phyloP scores from a whole-genome alignment of 352 stramenopile genomes.

The Phytophthora kernoviae region DNA sequence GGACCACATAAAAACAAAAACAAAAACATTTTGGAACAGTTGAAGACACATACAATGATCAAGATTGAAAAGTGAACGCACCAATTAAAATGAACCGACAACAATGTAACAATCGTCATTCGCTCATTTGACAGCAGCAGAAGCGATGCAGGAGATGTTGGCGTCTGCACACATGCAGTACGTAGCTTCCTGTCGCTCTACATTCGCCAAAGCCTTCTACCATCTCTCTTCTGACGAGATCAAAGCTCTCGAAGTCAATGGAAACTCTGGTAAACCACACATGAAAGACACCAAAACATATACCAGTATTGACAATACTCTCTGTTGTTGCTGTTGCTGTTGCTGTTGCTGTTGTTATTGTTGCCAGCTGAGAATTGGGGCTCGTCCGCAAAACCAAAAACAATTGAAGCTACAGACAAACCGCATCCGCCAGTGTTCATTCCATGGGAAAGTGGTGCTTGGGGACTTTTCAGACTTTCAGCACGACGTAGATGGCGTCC shows the following conservation, averaged over 20 bases:
- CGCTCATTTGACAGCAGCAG: not conserved
- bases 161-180: slow-evolving; percentile 39
- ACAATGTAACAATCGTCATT: not conserved
- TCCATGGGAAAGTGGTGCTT: slow-evolving; percentile 70
- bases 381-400: slow-evolving; percentile 50
- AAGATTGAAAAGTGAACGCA: too few species aligned
- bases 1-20: not conserved
- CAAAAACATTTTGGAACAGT: too few species aligned
- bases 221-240: slow-evolving; percentile 58
- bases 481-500: slow-evolving; percentile 58
- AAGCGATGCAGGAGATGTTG: slow-evolving; percentile 23
- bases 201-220: slow-evolving; percentile 31
- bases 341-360: too few species aligned
- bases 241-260: slow-evolving; percentile 52
- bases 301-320: too few species aligned
- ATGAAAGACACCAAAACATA: slow-evolving; percentile 1
- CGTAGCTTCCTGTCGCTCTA: slow-evolving; percentile 15
- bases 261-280: slow-evolving; percentile 58
- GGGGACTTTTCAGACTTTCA: slow-evolving; percentile 45
- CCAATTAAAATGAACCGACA: slow-evolving; percentile 6
- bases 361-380: slow-evolving; percentile 63
- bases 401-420: slow-evolving; percentile 28
- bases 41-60: too few species aligned
- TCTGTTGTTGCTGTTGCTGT: too few species aligned
- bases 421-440: slow-evolving; percentile 68